Evolutionary conservation across 257 asterid genomes (phyloP).

Genomic region (Buddleja alternifolia): DNA sequence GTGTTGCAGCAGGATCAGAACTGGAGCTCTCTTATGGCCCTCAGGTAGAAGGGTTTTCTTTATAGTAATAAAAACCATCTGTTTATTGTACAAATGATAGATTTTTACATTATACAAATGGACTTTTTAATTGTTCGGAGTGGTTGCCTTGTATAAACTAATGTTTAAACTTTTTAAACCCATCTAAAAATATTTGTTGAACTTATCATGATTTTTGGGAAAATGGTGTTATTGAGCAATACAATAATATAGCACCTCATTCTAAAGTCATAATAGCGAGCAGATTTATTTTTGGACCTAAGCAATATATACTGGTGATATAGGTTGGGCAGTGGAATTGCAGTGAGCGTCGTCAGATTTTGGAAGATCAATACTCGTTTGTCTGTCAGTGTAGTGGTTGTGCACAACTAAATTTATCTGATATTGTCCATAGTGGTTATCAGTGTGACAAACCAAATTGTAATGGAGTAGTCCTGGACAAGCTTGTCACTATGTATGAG

Average conservation of each 20-base stretch:
- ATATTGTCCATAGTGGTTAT: conserved; percentile 70
- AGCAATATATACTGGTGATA: conserved; percentile 26
- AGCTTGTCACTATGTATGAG: conserved; percentile 51
- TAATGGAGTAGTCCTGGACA: conserved; percentile 72
- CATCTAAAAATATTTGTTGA: background rate
- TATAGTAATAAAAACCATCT: background rate
- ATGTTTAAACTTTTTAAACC: background rate
- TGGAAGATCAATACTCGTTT: conserved; percentile 78
- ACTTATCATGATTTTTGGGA: conserved; percentile 10
- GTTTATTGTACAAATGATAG: conserved; percentile 7
- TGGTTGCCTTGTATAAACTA: conserved; percentile 4
- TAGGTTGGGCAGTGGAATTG: conserved; percentile 86
- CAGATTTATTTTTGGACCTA: background rate
- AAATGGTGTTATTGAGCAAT: conserved; percentile 12
- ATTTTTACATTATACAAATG: conserved; percentile 24
- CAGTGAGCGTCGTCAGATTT: conserved; percentile 58
- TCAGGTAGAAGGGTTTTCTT: conserved; percentile 54
- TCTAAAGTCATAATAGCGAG: background rate
- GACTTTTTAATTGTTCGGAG: conserved; percentile 1
- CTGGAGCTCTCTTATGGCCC: conserved; percentile 96
- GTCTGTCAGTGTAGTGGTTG: conserved; percentile 84
- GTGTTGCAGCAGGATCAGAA: conserved; percentile 60
- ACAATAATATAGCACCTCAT: background rate
- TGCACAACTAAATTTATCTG: conserved; percentile 65
- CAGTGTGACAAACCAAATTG: conserved; percentile 66